Percentiles rank a stretch among this genome's conserved stretches.
Evolutionary conservation across 176 grass and related monocot genomes (phyloP).

Genomic region (Neostapfia colusana): DNA sequence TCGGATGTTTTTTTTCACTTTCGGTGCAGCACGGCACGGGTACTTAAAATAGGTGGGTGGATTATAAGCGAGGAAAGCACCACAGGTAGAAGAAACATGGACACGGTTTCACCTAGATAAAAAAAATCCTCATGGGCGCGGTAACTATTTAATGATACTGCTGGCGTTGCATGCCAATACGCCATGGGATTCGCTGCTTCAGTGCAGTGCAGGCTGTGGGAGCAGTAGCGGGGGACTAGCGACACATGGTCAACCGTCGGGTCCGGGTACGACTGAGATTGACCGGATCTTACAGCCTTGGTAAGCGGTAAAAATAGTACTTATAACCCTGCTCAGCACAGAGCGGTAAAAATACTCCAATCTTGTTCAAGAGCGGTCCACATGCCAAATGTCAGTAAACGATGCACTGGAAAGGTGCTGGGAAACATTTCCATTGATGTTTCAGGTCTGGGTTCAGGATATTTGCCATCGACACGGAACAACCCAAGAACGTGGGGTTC

Average conservation of each 20-base stretch:
- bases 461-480: background rate
- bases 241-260: slow-evolving; percentile 31
- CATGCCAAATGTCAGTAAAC: background rate
- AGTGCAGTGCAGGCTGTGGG: background rate
- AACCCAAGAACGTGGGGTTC: too few species aligned
- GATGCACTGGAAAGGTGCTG: too few species aligned
- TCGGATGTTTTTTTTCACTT: slow-evolving; percentile 22
- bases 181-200: background rate
- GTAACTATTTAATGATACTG: slow-evolving; percentile 1
- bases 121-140: background rate
- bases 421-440: slow-evolving; percentile 12
- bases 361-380: too few species aligned
- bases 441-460: background rate
- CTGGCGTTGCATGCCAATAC: background rate
- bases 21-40: background rate
- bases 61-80: background rate
- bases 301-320: slow-evolving; percentile 12
- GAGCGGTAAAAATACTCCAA: background rate
- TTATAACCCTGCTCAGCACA: background rate
- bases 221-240: background rate
- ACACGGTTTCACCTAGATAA: background rate
- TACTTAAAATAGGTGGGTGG: background rate
- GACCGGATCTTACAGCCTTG: slow-evolving; percentile 28
- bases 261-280: slow-evolving; percentile 4
- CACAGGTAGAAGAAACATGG: slow-evolving; percentile 16